These are phyloP conservation scores for Cephalotrichum gorgonifer DNA, from an alignment of 2,329 filamentous ascomycete species.

Conservation along the genomic window DNA sequence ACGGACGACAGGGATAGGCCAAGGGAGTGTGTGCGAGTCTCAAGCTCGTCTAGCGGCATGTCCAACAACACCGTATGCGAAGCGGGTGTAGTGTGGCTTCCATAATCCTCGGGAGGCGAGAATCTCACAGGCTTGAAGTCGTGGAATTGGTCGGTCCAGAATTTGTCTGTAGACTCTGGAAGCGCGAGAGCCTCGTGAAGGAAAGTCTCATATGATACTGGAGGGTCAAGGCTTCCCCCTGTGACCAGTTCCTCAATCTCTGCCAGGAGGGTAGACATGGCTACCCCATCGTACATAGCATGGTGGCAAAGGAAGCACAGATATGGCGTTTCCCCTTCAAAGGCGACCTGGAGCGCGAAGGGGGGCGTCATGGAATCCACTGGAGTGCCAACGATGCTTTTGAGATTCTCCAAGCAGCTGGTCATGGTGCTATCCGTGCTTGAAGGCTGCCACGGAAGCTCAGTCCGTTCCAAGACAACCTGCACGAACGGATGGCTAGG, in stretches of 20 bases:
- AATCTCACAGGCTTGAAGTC: conserved; percentile 29
- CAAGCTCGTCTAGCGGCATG: conserved; percentile 32
- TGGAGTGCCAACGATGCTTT: conserved; percentile 22
- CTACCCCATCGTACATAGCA: conserved; percentile 76
- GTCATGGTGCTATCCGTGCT: conserved; percentile 18
- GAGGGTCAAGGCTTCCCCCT: conserved; percentile 31
- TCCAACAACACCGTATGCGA: conserved; percentile 17
- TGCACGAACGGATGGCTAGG: conserved; percentile 58
- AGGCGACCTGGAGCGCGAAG: conserved; percentile 32
- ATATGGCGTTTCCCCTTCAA: conserved; percentile 18
- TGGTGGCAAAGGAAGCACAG: conserved; percentile 58
- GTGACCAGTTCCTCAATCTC: conserved; percentile 56
- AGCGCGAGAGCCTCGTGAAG: conserved; percentile 45
- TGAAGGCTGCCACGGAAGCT: not conserved
- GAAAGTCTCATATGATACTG: conserved; percentile 53
- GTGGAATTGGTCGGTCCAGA: conserved; percentile 53
- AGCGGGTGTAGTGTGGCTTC: conserved; percentile 12
- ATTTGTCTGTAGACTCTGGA: conserved; percentile 40
- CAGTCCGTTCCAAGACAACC: conserved; percentile 43
- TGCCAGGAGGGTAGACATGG: conserved; percentile 56
- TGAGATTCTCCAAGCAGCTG: conserved; percentile 26
- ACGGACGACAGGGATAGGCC: conserved; percentile 55
- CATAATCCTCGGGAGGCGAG: conserved; percentile 12
- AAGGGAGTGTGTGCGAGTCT: conserved; percentile 37
- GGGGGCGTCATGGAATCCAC: conserved; percentile 35